Base-by-base conservation (phyloP, 495 filamentous ascomycete species). In the Rhizodiscina lignyota region DNA sequence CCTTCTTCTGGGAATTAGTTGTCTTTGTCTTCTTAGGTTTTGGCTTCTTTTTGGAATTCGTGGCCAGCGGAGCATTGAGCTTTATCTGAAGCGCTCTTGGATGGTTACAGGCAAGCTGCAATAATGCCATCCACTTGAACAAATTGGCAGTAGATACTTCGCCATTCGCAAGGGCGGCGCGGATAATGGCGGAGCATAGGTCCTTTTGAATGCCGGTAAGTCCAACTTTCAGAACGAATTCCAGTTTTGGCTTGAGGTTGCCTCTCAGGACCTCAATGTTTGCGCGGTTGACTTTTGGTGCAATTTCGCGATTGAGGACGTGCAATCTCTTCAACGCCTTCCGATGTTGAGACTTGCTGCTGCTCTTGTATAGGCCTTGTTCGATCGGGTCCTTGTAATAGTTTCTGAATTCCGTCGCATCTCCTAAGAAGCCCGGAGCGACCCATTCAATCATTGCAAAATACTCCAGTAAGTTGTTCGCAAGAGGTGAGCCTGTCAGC, bases 361-460 rank as follows among this genome's bases (percentile, higher is more conserved):
- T 83, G 28, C 92, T 79, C 2, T 49, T 43, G 32, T 64, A 77
- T 0, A 84, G 62, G 0, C 86, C 87, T 21, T 63, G 55, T 18
- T 69, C 52, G 39, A 96, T 94, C 0, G 83, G 82, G 11, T 72
- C 66, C 3, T 70, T 61, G 43, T 79, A 96, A 18, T 72, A 63
- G 0, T 60, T 50, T 26, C 58, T 61, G 51, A 96, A 96, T 47
- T 83, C 72, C 0, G 38, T 38, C 2, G 56, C 44, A 4, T 66
- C 62, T 12, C 80, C 83, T 3, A 94, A 62, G 44, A 80, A 93
- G 19, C 67, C 68, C 2, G 83, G 79, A 3, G 81, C 70, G 22
- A 89, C 73, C 85, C 85, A 96, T 35, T 87, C 72, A 33, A 96
- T 77, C 71, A 93, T 79, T 5, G 75, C 52, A 45, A 74, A 83